Evolutionary conservation across 2,329 filamentous ascomycete genomes (phyloP), one percentile per base, ranked within the genome.

Genomic region (Pezicula radicicola): DNA sequence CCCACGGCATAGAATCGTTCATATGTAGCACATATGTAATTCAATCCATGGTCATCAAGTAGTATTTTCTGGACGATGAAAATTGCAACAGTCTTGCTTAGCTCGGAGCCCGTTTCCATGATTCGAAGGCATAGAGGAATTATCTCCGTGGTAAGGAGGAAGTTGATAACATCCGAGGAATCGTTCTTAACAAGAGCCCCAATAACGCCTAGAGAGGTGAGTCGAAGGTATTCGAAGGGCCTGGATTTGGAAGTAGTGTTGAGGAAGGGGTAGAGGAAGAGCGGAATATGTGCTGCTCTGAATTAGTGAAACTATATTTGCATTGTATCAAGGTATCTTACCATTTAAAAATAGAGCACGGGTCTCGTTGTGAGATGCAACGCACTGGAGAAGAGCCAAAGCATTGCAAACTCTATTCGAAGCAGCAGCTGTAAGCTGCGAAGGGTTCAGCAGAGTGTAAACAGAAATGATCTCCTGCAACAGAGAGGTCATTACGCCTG

Each of bases 41-140:
- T 94, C 56, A 99, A 80, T 4, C 94, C 94, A 64, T 96, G 93
- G 65, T 99, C 94, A 67, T 99, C 94, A 3, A 99, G 82, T 48
- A 99, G 75, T 25, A 99, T 99, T 79, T 99, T 99, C 73, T 99
- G 94, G 16, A 99, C 94, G 64, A 99, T 99, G 76, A 99, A 99
- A 64, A 99, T 99, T 53, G 94, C 94, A 13, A 99, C 94, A 0
- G 94, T 99, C 78, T 99, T 99, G 78, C 91, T 97, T 55, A 99
- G 81, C 72, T 99, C 94, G 1, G 92, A 97, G 46, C 94, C 94
- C 0, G 94, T 99, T 76, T 99, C 94, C 94, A 99, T 99, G 66
- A 99, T 99, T 55, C 94, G 87, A 42, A 99, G 85, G 70, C 94
- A 99, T 12, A 99, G 83, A 9, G 94, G 94, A 53, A 99, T 99